Evolutionary conservation across 257 asterid genomes (phyloP).

Genomic region (Solanum boliviense): DNA sequence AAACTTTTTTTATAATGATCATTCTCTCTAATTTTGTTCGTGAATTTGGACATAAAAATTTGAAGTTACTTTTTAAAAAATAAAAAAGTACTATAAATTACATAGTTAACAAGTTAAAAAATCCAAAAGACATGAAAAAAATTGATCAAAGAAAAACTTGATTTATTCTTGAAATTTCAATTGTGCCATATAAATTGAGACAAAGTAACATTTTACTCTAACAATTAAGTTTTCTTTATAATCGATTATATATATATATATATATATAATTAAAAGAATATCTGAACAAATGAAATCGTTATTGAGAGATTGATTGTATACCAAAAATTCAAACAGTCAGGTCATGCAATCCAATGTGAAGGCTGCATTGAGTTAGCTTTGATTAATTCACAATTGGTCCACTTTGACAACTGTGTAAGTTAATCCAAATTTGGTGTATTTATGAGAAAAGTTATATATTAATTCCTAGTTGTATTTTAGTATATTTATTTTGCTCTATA

Average conservation of each 20-base stretch:
- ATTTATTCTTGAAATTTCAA: too few relatives aligned
- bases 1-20: background rate
- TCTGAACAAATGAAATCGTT: background rate
- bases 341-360: background rate
- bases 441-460: background rate
- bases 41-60: background rate
- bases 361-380: background rate
- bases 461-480: background rate
- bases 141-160: too few relatives aligned
- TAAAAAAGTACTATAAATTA: background rate
- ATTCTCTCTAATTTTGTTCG: background rate
- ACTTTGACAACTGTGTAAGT: background rate
- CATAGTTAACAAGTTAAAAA: too few relatives aligned
- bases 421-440: background rate
- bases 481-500: background rate
- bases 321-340: background rate
- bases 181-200: too few relatives aligned
- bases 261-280: background rate
- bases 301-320: accelerated
- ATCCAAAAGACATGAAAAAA: too few relatives aligned
- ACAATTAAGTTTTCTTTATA: too few relatives aligned
- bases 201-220: too few relatives aligned
- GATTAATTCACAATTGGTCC: background rate
- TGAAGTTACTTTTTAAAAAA: too few relatives aligned
- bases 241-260: too few relatives aligned